Evolutionary conservation across 164 flowering plant genomes (phyloP), one percentile per base, ranked within the genome.

Genomic region (Magnolia kwangsiensis): DNA sequence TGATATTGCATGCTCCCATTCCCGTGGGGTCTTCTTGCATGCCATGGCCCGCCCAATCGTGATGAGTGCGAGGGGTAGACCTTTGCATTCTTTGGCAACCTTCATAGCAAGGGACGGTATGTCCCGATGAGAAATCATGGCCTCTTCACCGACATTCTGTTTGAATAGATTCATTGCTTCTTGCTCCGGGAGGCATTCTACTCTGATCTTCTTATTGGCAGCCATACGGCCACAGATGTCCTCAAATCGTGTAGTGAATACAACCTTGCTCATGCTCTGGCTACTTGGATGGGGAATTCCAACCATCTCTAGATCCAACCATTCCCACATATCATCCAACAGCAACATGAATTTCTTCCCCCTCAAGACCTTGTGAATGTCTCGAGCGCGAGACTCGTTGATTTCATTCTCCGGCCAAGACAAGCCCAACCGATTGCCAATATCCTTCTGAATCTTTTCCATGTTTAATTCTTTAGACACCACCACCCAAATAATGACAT

Each of bases 241-340:
- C 20, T 19, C n/a, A n/a, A 66, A 50, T 50, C 79, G 37, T 5
- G 75, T 71, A 1, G 75, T 77, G 71, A 77, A 72, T 19, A 72
- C 14, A 4, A 77, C 14, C 69, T 77, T 72, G 65, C 50, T 72
- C 29, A 27, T 27, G 50, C 50, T 77, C 27, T 11, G 63, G 7
- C 21, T n/a, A 8, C 24, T 29, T 2, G 64, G 71, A 50, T 7
- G 9, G 0, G 79, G 79, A 50, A 77, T 51, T 16, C 79, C 63
- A 10, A 64, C 49, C 7, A 49, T 49, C 1, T 45, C 21, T 2
- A 76, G 51, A 61, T 76, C 74, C 24, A 77, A 16, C 29, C 50
- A 19, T 29, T 72, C 64, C 79, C 79, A 77, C 9, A 72, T 2
- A 31, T 77, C 79, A 72, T 72, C 79, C 6, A 77, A 21, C 19